Evolutionary conservation across 768 basidiomycete species (phyloP).

Genomic region (Aureoboletus auriporus): DNA sequence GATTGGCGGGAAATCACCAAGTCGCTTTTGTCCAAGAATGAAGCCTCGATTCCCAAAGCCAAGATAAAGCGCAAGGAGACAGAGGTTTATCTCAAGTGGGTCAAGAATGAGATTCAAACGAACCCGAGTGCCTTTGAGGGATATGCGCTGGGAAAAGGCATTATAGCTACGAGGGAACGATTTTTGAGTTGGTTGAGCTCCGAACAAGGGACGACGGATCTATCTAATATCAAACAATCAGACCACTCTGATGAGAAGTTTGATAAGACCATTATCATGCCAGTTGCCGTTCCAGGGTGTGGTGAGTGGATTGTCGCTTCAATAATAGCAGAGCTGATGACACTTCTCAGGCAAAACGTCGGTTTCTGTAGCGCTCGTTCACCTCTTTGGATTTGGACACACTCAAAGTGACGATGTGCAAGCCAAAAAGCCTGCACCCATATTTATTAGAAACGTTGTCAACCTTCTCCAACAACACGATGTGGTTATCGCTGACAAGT

Average conservation of each 20-base stretch:
- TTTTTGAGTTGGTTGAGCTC: slow-evolving; percentile 68
- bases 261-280: slow-evolving; percentile 80
- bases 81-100: slow-evolving; percentile 77
- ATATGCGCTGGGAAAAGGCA: slow-evolving; percentile 72
- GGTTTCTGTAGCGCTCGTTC: slow-evolving; percentile 69
- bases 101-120: slow-evolving; percentile 64
- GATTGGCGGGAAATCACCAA: slow-evolving; percentile 96
- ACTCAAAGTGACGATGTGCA: slow-evolving; percentile 91
- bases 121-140: slow-evolving; percentile 58
- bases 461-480: slow-evolving; percentile 56
- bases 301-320: slow-evolving; percentile 46
- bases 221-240: slow-evolving; percentile 26
- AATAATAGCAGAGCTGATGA: neutral
- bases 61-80: slow-evolving; percentile 80
- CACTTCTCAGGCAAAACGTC: slow-evolving; percentile 73
- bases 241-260: slow-evolving; percentile 26
- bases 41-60: slow-evolving; percentile 48
- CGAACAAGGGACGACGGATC: slow-evolving; percentile 39
- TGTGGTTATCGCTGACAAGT: slow-evolving; percentile 94
- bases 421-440: slow-evolving; percentile 65
- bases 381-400: slow-evolving; percentile 85
- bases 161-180: slow-evolving; percentile 75
- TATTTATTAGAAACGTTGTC: slow-evolving; percentile 71
- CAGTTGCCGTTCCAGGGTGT: slow-evolving; percentile 89
- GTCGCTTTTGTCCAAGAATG: slow-evolving; percentile 47